Evolutionary conservation across 495 filamentous ascomycete species (phyloP).

Genomic region (Amphirosellinia nigrospora): DNA sequence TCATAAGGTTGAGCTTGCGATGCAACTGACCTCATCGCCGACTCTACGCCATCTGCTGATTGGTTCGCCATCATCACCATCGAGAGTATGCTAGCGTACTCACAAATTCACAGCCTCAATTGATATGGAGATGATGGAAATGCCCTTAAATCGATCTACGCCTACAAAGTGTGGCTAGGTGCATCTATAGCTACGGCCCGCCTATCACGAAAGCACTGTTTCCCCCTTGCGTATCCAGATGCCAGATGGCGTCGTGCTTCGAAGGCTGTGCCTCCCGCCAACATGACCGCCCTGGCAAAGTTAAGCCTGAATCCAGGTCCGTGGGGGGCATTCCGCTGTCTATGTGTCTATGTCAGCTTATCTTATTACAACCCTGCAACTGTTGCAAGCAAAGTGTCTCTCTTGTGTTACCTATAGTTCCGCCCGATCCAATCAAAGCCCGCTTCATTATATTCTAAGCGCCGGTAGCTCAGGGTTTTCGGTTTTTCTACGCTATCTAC

Average conservation of each 20-base stretch:
- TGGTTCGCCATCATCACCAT: background rate
- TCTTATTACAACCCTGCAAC: background rate
- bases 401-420: constrained; percentile 18
- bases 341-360: constrained; percentile 10
- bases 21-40: background rate
- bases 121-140: background rate
- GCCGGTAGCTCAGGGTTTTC: constrained; percentile 8
- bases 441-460: constrained; percentile 11
- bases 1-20: background rate
- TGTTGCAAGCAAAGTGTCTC: constrained; percentile 4
- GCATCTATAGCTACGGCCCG: background rate
- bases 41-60: background rate
- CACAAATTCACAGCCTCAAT: constrained; percentile 15
- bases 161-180: constrained; percentile 21
- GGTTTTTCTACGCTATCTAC: no score
- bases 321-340: background rate
- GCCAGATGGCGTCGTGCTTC: background rate
- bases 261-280: constrained; percentile 7
- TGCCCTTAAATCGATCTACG: background rate
- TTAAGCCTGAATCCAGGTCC: background rate
- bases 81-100: background rate
- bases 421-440: constrained; percentile 3
- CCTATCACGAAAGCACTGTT: constrained; percentile 6
- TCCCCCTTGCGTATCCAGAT: background rate
- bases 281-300: constrained; percentile 18